Evolutionary conservation across 1,284 basidiomycete genomes (phyloP).

Genomic region (Rhodotorula sp.): DNA sequence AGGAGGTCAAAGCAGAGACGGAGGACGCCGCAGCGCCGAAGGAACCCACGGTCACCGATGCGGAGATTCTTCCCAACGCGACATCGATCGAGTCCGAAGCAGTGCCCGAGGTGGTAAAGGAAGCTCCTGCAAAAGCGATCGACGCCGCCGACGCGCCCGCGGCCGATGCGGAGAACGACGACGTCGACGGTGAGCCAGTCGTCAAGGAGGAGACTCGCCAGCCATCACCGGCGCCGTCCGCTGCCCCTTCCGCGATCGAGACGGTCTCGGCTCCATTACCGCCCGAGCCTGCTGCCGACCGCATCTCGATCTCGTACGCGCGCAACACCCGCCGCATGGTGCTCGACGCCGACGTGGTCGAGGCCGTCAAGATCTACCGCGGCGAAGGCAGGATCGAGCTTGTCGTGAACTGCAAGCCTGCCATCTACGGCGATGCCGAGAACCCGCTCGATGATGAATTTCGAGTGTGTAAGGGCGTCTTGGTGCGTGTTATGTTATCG

Average conservation of each 20-base stretch:
- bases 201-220: conserved; percentile 9
- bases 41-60: not conserved
- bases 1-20: not conserved
- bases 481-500: conserved; percentile 57
- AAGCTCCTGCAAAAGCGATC: conserved; percentile 23
- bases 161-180: conserved; percentile 13
- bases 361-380: conserved; percentile 74
- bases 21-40: not conserved
- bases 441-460: conserved; percentile 56
- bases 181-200: conserved; percentile 13
- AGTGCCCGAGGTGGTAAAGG: too few species aligned
- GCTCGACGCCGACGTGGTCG: conserved; percentile 81
- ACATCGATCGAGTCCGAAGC: not conserved
- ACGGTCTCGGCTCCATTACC: conserved; percentile 18
- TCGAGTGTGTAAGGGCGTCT: conserved; percentile 60
- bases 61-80: not conserved
- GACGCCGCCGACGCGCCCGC: conserved; percentile 31
- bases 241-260: conserved; percentile 1
- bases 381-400: conserved; percentile 83
- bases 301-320: conserved; percentile 88
- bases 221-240: conserved; percentile 5
- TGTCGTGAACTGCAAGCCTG: conserved; percentile 57
- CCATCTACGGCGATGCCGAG: conserved; percentile 46
- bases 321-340: conserved; percentile 79
- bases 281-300: conserved; percentile 51